Evolutionary conservation across 1,284 basidiomycete species (phyloP), one percentile per base, ranked within the genome.

Genomic region (Xerocomus cyaneibrunnescens): DNA sequence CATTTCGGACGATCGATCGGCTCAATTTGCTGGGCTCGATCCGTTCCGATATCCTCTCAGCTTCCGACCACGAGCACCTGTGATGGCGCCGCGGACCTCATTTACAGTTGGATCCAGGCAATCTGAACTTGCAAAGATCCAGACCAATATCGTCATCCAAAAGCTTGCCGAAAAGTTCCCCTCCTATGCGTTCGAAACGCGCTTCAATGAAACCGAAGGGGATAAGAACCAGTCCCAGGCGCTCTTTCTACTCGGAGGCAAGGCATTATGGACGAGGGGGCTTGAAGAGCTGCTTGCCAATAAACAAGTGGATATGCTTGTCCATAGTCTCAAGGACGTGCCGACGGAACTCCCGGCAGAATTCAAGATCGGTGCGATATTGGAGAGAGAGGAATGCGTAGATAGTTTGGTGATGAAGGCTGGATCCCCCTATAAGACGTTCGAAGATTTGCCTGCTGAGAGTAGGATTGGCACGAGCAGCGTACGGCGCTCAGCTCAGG

Each of bases 251-350:
- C 72, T 91, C n/a, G 89, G 86, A 21, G 91, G 91, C 14, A 94
- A 95, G 70, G 85, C 89, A 0, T 74, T 98, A 16, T 98, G 95
- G 95, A 98, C 95, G 27, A 90, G 92, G 66, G 95, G 98, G 66
- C 84, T 98, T 54, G 95, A 98, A 69, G 87, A 89, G 19, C 85
- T 89, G 22, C 76, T 98, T 48, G 76, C 81, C 39, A 78, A 84
- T 36, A 76, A 80, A 17, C 74, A 77, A 12, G 90, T 97, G 47
- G 97, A 99, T 69, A 86, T 98, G 76, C 85, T 99, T 61, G 87
- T 99, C 19, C 97, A 99, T 73, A 87, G 83, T 50, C 77, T 94
- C 62, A 99, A 99, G 72, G 97, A 99, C 69, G 84, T 98, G 19
- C 96, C 96, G 10, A 99, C 96, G 3, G 76, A 76, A 3, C 73